Percentiles rank a stretch among this genome's conserved stretches.
Conservation (phyloP, 2,329 filamentous ascomycete genomes). For the Xylaria sp. region DNA sequence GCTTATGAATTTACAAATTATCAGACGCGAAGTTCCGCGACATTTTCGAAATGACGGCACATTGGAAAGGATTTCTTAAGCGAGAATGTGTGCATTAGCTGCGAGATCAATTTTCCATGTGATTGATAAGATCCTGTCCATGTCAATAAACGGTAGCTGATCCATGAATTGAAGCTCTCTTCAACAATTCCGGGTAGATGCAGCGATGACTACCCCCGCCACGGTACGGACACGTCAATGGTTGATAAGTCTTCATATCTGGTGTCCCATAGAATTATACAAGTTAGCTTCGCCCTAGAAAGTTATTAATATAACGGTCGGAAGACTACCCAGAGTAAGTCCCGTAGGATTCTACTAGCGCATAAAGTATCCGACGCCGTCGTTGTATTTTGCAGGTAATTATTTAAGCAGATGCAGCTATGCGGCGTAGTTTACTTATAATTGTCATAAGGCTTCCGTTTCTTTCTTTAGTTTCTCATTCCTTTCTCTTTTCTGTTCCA, state of each 20-base stretch:
- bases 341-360: slow-evolving; percentile 2
- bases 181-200: neutral
- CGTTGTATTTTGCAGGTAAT: neutral
- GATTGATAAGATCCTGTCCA: neutral
- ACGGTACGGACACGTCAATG: neutral
- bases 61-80: neutral
- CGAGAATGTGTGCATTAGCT: neutral
- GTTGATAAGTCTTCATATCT: neutral
- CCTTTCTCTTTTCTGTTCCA: neutral
- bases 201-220: neutral
- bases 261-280: neutral
- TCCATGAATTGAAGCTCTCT: neutral
- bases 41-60: neutral
- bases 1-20: neutral
- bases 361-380: neutral
- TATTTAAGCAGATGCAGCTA: slow-evolving; percentile 3
- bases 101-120: neutral
- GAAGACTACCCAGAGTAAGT: neutral
- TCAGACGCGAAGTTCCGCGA: neutral
- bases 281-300: neutral
- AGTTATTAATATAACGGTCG: slow-evolving; percentile 7
- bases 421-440: neutral
- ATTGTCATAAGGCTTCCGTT: neutral
- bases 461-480: neutral
- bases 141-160: neutral